Evolutionary conservation across 805 yeast genomes (phyloP).

Genomic region (Wickerhamiella occidentalis): DNA sequence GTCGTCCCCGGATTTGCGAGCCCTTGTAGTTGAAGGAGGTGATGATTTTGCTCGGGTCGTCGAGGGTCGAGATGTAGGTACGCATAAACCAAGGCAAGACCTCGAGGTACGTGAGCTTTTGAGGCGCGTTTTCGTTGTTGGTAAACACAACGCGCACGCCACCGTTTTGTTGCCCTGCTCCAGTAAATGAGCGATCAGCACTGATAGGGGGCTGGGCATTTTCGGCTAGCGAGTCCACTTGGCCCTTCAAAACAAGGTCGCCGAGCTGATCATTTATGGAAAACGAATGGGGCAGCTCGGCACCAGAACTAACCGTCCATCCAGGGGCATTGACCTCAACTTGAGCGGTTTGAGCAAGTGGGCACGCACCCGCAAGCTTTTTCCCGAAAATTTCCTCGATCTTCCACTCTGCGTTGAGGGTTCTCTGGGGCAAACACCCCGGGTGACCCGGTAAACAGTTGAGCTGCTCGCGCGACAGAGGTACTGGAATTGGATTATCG

Average conservation of each 20-base stretch:
- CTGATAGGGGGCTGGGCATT: slow-evolving; percentile 42
- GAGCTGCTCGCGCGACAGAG: slow-evolving; percentile 55
- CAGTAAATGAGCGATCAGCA: slow-evolving; percentile 79
- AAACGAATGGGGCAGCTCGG: background rate
- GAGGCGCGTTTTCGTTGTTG: slow-evolving; percentile 44
- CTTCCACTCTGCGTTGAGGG: slow-evolving; percentile 31
- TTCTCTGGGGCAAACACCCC: slow-evolving; percentile 58
- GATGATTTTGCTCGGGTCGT: slow-evolving; percentile 22
- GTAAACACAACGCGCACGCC: slow-evolving; percentile 67
- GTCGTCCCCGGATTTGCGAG: slow-evolving; percentile 66
- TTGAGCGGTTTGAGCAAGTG: slow-evolving; percentile 30
- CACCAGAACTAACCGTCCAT: slow-evolving; percentile 7
- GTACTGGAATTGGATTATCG: slow-evolving; percentile 65
- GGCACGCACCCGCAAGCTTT: slow-evolving; percentile 49
- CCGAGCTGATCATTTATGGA: background rate
- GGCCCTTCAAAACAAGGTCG: background rate
- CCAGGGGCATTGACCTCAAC: slow-evolving; percentile 17
- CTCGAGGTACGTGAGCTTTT: slow-evolving; percentile 56
- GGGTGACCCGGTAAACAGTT: slow-evolving; percentile 60
- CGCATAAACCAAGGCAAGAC: slow-evolving; percentile 89
- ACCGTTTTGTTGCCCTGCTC: slow-evolving; percentile 83
- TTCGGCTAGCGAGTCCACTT: background rate
- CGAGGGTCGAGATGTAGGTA: slow-evolving; percentile 60
- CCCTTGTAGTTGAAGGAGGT: slow-evolving; percentile 47
- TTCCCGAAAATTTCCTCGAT: slow-evolving; percentile 62